Conservation (phyloP, 2,329 filamentous ascomycete genomes). For the Didymosphaeria variabile region DNA sequence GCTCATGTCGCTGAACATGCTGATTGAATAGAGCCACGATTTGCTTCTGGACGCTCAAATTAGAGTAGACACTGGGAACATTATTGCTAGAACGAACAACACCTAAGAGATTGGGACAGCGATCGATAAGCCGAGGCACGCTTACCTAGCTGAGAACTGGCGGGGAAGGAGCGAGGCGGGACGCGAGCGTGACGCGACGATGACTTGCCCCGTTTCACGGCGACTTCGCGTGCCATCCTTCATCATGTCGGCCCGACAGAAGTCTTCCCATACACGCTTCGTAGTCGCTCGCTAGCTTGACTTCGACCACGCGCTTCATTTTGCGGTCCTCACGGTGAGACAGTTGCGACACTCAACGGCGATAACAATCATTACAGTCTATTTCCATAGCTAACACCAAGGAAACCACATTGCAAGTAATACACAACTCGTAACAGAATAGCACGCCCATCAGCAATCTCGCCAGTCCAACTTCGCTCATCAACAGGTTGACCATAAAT, state of each 20-base stretch:
- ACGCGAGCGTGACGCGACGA: not conserved
- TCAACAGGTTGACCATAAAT: not conserved
- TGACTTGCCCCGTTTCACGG: not conserved
- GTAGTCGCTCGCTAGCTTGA: too few relatives aligned
- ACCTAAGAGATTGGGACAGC: not conserved
- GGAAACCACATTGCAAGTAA: not conserved
- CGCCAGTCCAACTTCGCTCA: not conserved
- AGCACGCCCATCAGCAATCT: not conserved
- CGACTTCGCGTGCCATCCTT: not conserved
- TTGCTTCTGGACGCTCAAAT: too few relatives aligned
- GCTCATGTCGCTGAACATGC: too few relatives aligned
- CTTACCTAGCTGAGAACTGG: not conserved
- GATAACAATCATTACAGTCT: not conserved
- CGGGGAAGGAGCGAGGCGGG: constrained; percentile 1
- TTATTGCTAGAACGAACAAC: too few relatives aligned
- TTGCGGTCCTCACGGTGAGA: not conserved
- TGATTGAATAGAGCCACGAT: too few relatives aligned
- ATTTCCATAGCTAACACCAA: not conserved
- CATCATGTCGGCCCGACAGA: too few relatives aligned
- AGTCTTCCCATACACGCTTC: too few relatives aligned
- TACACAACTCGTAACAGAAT: not conserved
- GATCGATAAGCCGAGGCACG: not conserved
- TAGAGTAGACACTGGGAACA: too few relatives aligned
- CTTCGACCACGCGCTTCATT: not conserved
- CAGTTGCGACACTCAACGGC: not conserved